Base-by-base conservation (phyloP, 768 basidiomycete species). In the Ephemerocybe angulata region DNA sequence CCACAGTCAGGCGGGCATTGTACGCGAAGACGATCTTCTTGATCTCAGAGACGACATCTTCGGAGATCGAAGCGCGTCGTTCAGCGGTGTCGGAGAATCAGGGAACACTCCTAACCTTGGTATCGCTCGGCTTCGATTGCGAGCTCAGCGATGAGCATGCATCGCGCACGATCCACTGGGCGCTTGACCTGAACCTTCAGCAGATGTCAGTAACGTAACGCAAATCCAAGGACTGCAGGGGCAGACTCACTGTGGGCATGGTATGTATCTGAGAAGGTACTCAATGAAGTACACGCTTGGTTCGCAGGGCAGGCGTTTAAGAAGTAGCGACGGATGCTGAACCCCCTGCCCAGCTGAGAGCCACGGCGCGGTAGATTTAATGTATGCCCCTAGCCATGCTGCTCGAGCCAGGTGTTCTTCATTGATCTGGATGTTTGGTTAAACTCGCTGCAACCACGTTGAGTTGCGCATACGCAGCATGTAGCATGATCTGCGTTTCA, bases 61-160 rank as follows among this genome's bases (percentile, higher is more conserved):
- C 2, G 38, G 25, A 56, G 44, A n/a, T 49, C 15, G 17, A 11
- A 19, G 3, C 6, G 28, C 47, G 29, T 29, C 6, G 4, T 8
- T n/a, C 7, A 28, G 11, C 3, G 27, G n/a, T 6, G 11, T 8
- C n/a, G 11, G 21, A 28, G 22, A 8, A 46, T 3, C 28, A 15
- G 44, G 3, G 44, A 13, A 15, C 27, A 21, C 72, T 50, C n/a
- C n/a, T n/a, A 55, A 92, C 92, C 92, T 75, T 90, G 85, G 68
- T 92, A 92, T 50, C 92, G 87, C 69, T 92, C 90, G 31, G 92
- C 90, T 74, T 93, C 88, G 66, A 89, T 89, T 43, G 89, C 87
- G 55, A 93, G 80, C 72, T 89, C 90, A 58, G 90, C 90, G 62
- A 93, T 77, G 70, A 78, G 74, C 42, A 82, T 66, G 54, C 72